phyloP scores from a whole-genome alignment of 1,284 basidiomycete genomes.

The Irpex sp. region DNA sequence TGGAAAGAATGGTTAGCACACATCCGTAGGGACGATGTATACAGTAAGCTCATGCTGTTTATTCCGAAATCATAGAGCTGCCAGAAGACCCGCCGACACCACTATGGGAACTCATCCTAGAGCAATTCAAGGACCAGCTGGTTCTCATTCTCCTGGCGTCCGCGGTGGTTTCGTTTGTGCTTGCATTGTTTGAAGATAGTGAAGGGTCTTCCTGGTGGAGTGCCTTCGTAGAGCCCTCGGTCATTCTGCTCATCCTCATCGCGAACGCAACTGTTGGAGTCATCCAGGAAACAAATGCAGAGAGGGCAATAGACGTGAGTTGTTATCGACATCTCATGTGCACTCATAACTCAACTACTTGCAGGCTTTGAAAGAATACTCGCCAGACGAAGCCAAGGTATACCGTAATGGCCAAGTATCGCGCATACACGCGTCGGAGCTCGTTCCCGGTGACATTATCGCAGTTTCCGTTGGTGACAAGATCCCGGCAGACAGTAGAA shows the following conservation, averaged over 20 bases:
- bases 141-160: conserved; percentile 92
- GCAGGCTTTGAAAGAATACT: conserved; percentile 91
- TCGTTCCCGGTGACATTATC: conserved; percentile 93
- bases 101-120: conserved; percentile 89
- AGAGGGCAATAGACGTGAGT: conserved; percentile 84
- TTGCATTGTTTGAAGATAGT: conserved; percentile 81
- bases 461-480: conserved; percentile 90
- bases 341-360: conserved; percentile 5
- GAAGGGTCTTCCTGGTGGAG: conserved; percentile 64
- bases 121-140: conserved; percentile 97
- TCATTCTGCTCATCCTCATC: conserved; percentile 90
- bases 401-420: conserved; percentile 68
- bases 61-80: conserved; percentile 50
- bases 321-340: conserved; percentile 8
- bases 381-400: conserved; percentile 93
- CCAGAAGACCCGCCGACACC: conserved; percentile 90
- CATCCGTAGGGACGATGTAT: neutral
- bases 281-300: conserved; percentile 91
- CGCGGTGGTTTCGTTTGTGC: conserved; percentile 85
- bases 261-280: conserved; percentile 95
- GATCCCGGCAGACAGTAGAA: conserved; percentile 89
- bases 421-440: conserved; percentile 78
- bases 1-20: conserved; percentile 76
- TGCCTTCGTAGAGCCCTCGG: conserved; percentile 90
- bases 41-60: neutral